Base-by-base conservation (phyloP, 2,329 filamentous ascomycete genomes). In the Stagonosporopsis cucurbitacearum region DNA sequence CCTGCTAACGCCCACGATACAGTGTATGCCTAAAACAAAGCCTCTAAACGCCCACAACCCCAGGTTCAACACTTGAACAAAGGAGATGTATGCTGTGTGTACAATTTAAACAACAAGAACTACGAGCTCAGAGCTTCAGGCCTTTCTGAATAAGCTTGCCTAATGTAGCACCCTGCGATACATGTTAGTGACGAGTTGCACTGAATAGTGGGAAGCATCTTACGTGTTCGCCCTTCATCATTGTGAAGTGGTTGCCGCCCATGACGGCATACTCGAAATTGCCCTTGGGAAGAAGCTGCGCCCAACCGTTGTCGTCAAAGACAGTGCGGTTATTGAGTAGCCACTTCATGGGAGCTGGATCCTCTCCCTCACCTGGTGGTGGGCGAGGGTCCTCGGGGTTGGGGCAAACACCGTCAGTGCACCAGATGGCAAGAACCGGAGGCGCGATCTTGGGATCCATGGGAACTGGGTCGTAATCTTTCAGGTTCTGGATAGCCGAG, bases 221-320 rank as follows among this genome's bases (percentile, higher is more conserved):
- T 75, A 81, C 80, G 59, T 77, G 70, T 47, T 77, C 75, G 58
- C 85, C 86, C 72, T 88, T 86, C 87, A 91, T 90, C 88, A 91
- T 91, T 19, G 82, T 86, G 76, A 91, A 91, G 76, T 91, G 88
- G 67, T 91, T 89, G 2, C 87, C 88, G 15, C 84, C 84, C 85
- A 90, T 88, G 67, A 88, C 85, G 50, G 81, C 82, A 61, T 83
- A 87, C 44, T 80, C 79, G 77, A 90, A 87, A 74, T 86, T 88
- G 50, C 82, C 76, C 45, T 78, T 69, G 48, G 86, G 84, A 35
- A 90, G 76, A 37, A 86, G 86, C 72, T 88, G 84, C 25, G 86
- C 86, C 87, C 87, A 90, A 19, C 86, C 81, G 70, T 90, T 90
- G 54, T 86, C 82, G 2, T 83, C 82, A 71, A 92, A 92, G 73